Evolutionary conservation across 2,329 filamentous ascomycete genomes (phyloP), one percentile per base, ranked within the genome.

Genomic region (Furcasterigmium sp.): DNA sequence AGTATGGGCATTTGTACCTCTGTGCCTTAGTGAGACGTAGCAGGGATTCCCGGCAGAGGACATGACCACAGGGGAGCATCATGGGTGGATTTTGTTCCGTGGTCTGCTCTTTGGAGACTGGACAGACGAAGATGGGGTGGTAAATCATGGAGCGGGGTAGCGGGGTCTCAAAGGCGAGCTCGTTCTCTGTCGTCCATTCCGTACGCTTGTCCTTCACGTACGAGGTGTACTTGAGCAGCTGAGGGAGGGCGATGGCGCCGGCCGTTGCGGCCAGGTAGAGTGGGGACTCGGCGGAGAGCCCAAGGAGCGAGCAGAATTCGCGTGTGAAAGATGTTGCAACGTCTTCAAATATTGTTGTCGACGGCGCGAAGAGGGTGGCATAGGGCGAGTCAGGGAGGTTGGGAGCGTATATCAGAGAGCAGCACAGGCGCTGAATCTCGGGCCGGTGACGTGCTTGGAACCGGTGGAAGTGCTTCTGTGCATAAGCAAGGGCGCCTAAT

Each of bases 121-220:
- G 93, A 58, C 93, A 98, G 34, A 98, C 93, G 60, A 98, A 98
- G 58, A 98, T 96, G 44, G 87, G 87, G 63, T 98, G 93, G 70
- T 95, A 98, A 39, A 83, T 70, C 76, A 80, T 80, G 51, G 70
- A 75, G 39, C 63, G 58, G 1, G 79, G 78, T 2, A 83, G 65
- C 3, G 78, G 75, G 2, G 78, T 82, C 55, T 87, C 76, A 59
- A 91, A 93, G 0, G 91, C 89, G 15, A 98, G 72, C 63, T 98
- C 93, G 57, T 93, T 84, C 47, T 86, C 79, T 5, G 88, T 91
- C 1, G 91, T 96, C 93, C 93, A 98, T 63, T 95, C 91, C 0
- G 91, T 95, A 49, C 87, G 83, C 64, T 91, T 91, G 54, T 89
- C 83, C 55, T 86, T 86, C 73, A 94, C 91, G 58, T 93, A 91